Percentiles rank a stretch among this genome's conserved stretches.
phyloP scores from a whole-genome alignment of 1,139 yeast genomes.

The Pneumocystis wakefieldiae region DNA sequence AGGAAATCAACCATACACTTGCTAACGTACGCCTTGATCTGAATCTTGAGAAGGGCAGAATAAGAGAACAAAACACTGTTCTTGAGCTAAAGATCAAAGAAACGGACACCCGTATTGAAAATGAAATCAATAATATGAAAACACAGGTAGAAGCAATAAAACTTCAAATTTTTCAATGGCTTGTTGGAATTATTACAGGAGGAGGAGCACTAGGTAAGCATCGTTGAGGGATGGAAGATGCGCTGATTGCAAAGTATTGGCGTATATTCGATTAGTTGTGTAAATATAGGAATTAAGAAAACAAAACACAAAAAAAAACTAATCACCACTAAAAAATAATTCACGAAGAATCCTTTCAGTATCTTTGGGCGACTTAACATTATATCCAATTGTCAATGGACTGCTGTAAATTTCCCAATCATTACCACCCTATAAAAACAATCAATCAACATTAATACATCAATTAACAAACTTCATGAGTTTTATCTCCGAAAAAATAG shows the following conservation, averaged over 20 bases:
- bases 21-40: slow-evolving; percentile 84
- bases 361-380: slow-evolving; percentile 78
- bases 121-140: slow-evolving; percentile 85
- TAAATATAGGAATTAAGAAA: slow-evolving; percentile 18
- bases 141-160: slow-evolving; percentile 56
- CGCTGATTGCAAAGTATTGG: slow-evolving; percentile 79
- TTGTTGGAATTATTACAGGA: slow-evolving; percentile 96
- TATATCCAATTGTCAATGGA: slow-evolving; percentile 85
- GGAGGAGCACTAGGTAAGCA: background rate
- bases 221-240: background rate
- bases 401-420: slow-evolving; percentile 93
- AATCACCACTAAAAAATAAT: slow-evolving; percentile 32
- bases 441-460: background rate
- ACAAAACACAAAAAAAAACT: background rate
- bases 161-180: slow-evolving; percentile 95
- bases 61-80: slow-evolving; percentile 80
- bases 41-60: slow-evolving; percentile 86
- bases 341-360: slow-evolving; percentile 76
- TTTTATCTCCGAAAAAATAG: slow-evolving; percentile 97
- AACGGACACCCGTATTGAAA: slow-evolving; percentile 86
- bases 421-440: slow-evolving; percentile 57
- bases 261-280: slow-evolving; percentile 73
- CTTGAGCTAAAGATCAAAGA: slow-evolving; percentile 91
- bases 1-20: slow-evolving; percentile 79
- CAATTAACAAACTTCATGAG: slow-evolving; percentile 35